Base-by-base conservation (phyloP, 495 filamentous ascomycete species). In the Penicillium antarcticum region DNA sequence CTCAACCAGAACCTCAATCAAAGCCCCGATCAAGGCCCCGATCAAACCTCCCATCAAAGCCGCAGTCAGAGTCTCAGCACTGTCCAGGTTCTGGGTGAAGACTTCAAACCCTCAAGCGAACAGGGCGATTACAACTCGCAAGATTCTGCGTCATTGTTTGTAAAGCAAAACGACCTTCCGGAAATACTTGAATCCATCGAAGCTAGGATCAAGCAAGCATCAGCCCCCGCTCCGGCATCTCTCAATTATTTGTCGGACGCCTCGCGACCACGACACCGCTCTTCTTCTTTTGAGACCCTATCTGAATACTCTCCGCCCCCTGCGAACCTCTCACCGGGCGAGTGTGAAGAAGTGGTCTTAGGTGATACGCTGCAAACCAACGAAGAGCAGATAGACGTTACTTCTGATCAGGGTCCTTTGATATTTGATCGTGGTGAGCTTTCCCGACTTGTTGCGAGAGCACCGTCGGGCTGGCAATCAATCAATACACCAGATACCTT, bases 111-210 rank as follows among this genome's bases (percentile, higher is more conserved):
- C 11, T 6, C 16, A 7, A 29, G 7, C 9, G 31, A 44, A 2
- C 14, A 24, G 33, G 26, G 23, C 14, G 33, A 29, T 2, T 3
- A 4, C 12, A 11, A 18, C 6, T 41, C 13, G 1, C 9, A 3
- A 10, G n/a, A 19, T 13, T 23, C 42, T n/a, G 64, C 63, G 31
- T 50, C 55, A 11, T 43, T 65, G 17, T 65, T 60, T 51, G 47
- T 63, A 13, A 55, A 57, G 5, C 33, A 45, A 26, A 52, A 57
- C 12, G 8, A 31, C 31, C 16, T 46, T 21, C 35, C 53, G 12
- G 53, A 60, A 33, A 36, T 53, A 24, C 13, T 34, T 8, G n/a
- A 49, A n/a, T 44, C 45, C 35, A 24, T 41, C 31, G 45, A 48
- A 13, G n/a, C 33, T 37, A 10, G 38, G 10, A 21, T 41, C 24